phyloP scores from a whole-genome alignment of 2,329 filamentous ascomycete species.

The Coniochaeta sp. region DNA sequence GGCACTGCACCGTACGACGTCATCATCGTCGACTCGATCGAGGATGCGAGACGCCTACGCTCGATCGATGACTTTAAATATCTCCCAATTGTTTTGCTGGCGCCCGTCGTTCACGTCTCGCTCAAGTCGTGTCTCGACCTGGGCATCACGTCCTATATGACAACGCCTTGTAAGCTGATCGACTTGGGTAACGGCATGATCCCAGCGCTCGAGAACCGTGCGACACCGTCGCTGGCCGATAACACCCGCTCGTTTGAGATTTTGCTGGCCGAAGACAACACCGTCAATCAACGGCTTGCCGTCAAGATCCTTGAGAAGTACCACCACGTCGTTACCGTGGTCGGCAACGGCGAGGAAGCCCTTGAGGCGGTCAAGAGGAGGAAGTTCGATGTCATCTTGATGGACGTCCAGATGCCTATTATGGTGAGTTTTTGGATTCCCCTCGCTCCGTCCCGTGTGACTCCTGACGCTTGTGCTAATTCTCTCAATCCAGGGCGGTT shows the following conservation, averaged over 20 bases:
- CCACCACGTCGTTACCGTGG: conserved; percentile 85
- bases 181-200: conserved; percentile 96
- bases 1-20: conserved; percentile 71
- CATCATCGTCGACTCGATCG: conserved; percentile 90
- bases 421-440: conserved; percentile 68
- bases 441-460: conserved; percentile 7
- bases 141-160: conserved; percentile 99
- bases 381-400: conserved; percentile 92
- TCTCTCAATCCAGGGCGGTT: conserved; percentile 63
- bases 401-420: conserved; percentile 99
- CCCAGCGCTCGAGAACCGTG: conserved; percentile 86
- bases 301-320: conserved; percentile 98
- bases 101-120: conserved; percentile 81
- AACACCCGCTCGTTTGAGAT: conserved; percentile 96
- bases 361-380: conserved; percentile 87
- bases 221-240: conserved; percentile 84
- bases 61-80: conserved; percentile 96
- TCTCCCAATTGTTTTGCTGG: conserved; percentile 87
- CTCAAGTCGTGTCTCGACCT: conserved; percentile 90
- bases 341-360: conserved; percentile 90
- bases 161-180: conserved; percentile 87
- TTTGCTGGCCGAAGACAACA: conserved; percentile 90
- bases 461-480: conserved; percentile 25
- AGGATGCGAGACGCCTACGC: conserved; percentile 77
- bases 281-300: conserved; percentile 90